A percentile compares a stretch with the other conserved stretches of the same genome.
Conservation (phyloP, 129 eudicot species). For the Tanacetum coccineum region DNA sequence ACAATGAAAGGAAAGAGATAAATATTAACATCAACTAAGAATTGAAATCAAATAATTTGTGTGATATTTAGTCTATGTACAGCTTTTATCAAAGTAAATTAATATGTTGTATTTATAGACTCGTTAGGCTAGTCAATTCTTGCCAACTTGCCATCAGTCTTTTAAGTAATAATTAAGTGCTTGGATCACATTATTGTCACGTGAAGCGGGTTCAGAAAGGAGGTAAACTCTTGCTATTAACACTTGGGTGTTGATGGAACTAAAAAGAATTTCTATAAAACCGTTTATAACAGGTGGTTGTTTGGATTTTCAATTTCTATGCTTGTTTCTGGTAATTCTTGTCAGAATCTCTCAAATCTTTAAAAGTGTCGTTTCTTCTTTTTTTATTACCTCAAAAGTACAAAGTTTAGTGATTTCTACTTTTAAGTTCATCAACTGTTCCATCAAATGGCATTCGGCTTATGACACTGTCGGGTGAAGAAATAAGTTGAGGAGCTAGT, state of each 20-base stretch:
- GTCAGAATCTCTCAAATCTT: constrained; percentile 58
- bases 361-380: constrained; percentile 58
- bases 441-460: constrained; percentile 50
- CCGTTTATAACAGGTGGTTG: constrained; percentile 73
- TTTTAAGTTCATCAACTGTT: constrained; percentile 40
- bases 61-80: too few species aligned
- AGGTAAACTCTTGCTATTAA: constrained; percentile 54
- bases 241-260: constrained; percentile 55
- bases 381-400: constrained; percentile 55
- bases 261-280: constrained; percentile 68
- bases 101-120: too few species aligned
- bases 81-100: too few species aligned
- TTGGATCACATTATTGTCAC: constrained; percentile 54
- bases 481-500: constrained; percentile 34
- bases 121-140: too few species aligned
- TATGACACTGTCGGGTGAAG: constrained; percentile 48
- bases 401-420: constrained; percentile 53
- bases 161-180: too few species aligned
- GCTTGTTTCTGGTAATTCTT: constrained; percentile 26
- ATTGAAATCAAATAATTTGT: too few species aligned
- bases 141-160: too few species aligned
- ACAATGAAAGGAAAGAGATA: too few species aligned
- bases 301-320: constrained; percentile 42
- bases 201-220: constrained; percentile 65
- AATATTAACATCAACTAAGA: too few species aligned